These are phyloP conservation scores for Lactarius psammicola DNA, from an alignment of 768 basidiomycete genomes.

Conservation along the genomic window DNA sequence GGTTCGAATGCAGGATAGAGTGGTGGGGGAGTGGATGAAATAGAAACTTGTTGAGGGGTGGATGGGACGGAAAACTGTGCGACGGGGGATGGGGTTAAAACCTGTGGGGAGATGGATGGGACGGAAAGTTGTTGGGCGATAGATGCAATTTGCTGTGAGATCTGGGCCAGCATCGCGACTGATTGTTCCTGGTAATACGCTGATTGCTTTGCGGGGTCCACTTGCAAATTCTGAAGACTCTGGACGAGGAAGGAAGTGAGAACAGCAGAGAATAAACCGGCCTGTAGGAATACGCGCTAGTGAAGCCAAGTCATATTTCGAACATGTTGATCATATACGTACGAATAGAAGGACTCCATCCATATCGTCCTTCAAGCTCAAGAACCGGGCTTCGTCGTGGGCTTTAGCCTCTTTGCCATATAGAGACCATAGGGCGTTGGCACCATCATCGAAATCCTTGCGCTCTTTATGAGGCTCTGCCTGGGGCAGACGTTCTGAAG, in stretches of 20 bases:
- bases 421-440: too few relatives aligned
- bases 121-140: too few relatives aligned
- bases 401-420: too few relatives aligned
- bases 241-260: conserved; percentile 17
- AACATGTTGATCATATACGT: background rate
- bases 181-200: conserved; percentile 13
- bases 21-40: too few relatives aligned
- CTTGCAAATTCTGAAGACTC: conserved; percentile 13
- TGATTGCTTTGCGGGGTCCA: background rate
- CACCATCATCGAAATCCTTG: conserved; percentile 8
- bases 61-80: too few relatives aligned
- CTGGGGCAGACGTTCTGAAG: too few relatives aligned
- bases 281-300: background rate
- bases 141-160: too few relatives aligned
- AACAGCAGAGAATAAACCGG: conserved; percentile 20
- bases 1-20: too few relatives aligned
- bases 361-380: conserved; percentile 4
- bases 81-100: too few relatives aligned
- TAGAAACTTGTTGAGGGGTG: too few relatives aligned
- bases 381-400: background rate
- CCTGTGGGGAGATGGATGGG: too few relatives aligned
- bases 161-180: too few relatives aligned
- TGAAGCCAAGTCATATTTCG: background rate
- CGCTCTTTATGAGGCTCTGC: background rate
- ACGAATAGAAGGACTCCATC: background rate